Conservation (phyloP, 805 yeast species). For the Wickerhamia fluorescens region DNA sequence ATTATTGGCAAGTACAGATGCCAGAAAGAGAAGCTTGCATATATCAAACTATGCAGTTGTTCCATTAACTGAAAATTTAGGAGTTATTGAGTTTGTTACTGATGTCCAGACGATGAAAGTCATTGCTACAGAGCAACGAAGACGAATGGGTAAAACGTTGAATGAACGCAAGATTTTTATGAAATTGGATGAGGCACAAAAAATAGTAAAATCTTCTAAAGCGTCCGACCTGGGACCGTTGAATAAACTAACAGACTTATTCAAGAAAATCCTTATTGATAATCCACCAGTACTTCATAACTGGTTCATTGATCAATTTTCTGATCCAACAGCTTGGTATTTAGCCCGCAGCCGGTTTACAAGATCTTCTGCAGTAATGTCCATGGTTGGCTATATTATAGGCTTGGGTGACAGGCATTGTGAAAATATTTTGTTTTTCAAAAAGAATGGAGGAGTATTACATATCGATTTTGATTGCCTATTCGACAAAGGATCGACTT, state of each 20-base stretch:
- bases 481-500: conserved; percentile 75
- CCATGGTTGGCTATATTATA: conserved; percentile 88
- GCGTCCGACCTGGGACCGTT: conserved; percentile 9
- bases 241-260: conserved; percentile 15
- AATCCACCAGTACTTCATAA: conserved; percentile 69
- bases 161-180: conserved; percentile 18
- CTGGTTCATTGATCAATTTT: conserved; percentile 85
- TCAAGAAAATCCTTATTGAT: conserved; percentile 19
- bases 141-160: conserved; percentile 13
- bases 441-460: conserved; percentile 67
- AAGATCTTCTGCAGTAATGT: conserved; percentile 89
- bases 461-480: conserved; percentile 97
- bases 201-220: conserved; percentile 10
- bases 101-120: conserved; percentile 67
- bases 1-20: conserved; percentile 57
- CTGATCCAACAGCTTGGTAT: conserved; percentile 88
- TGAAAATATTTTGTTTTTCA: conserved; percentile 75
- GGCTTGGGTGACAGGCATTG: conserved; percentile 97
- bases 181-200: conserved; percentile 20
- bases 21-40: conserved; percentile 62
- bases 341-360: conserved; percentile 67
- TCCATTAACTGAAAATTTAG: conserved; percentile 79
- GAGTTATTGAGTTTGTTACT: conserved; percentile 86
- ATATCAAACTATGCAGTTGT: conserved; percentile 84
- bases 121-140: conserved; percentile 27